Conservation (phyloP, 371 early-diverging fungal species). For the Apophysomyces elegans region DNA sequence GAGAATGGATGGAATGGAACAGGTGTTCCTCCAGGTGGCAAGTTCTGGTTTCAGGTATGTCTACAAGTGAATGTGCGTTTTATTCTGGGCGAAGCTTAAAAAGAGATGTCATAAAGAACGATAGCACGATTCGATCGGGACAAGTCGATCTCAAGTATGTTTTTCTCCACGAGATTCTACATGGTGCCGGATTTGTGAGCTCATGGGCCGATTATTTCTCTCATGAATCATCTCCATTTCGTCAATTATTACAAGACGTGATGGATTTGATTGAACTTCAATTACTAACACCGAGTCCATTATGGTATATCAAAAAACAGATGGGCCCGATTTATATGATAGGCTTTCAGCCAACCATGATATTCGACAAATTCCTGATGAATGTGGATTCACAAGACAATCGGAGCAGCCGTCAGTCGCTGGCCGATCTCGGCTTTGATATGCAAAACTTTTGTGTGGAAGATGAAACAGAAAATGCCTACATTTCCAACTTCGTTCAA, state of each 20-base stretch:
- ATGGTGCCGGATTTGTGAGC: conserved; percentile 39
- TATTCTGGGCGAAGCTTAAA: neutral
- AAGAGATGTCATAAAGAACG: neutral
- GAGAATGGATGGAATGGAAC: conserved; percentile 24
- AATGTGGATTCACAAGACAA: conserved; percentile 1
- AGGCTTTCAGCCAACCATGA: conserved; percentile 39
- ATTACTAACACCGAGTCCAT: conserved; percentile 37
- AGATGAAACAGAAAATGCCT: conserved; percentile 6
- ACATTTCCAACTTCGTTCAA: conserved; percentile 32
- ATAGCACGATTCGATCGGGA: conserved; percentile 22
- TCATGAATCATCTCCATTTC: conserved; percentile 31
- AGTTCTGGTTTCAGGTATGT: conserved; percentile 32
- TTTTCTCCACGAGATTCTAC: conserved; percentile 39
- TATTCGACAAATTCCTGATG: conserved; percentile 41
- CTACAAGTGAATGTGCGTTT: neutral
- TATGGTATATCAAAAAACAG: conserved; percentile 22
- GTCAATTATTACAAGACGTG: conserved; percentile 24
- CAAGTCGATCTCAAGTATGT: conserved; percentile 41
- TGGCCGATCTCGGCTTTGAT: conserved; percentile 28
- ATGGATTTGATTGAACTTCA: conserved; percentile 25
- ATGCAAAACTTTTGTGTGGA: conserved; percentile 29
- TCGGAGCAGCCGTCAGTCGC: conserved; percentile 1
- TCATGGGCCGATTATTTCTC: conserved; percentile 46
- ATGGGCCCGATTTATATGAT: conserved; percentile 31
- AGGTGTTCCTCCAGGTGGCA: conserved; percentile 25